Evolutionary conservation across 305 asterid species (phyloP).

Genomic region (Solanum hybrid): DNA sequence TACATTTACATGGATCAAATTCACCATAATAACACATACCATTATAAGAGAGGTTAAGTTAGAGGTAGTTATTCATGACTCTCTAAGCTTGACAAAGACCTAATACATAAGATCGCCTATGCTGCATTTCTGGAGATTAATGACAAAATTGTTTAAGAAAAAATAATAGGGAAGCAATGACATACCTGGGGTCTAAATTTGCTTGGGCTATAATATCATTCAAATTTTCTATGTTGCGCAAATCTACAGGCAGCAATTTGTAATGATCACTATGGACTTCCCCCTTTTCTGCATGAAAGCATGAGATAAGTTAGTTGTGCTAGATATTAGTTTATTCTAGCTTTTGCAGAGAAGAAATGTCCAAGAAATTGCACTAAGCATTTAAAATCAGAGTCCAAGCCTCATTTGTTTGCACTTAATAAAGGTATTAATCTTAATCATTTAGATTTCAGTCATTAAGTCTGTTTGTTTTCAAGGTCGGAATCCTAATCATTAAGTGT

Average conservation of each 20-base stretch:
- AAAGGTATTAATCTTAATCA: neutral
- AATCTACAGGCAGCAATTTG: constrained; percentile 90
- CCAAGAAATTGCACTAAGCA: neutral
- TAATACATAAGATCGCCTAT: neutral
- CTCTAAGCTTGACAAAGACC: neutral
- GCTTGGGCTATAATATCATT: constrained; percentile 65
- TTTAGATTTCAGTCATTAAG: neutral
- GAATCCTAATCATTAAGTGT: neutral
- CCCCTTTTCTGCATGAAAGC: constrained; percentile 70
- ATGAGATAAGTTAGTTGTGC: constrained; percentile 9
- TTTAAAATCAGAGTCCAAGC: neutral
- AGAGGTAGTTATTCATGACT: neutral
- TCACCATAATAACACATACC: neutral
- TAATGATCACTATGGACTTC: constrained; percentile 77
- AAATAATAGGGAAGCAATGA: constrained; percentile 13
- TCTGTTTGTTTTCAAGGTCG: neutral
- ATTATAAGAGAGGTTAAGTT: neutral
- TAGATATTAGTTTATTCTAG: neutral
- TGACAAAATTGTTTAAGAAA: constrained; percentile 8
- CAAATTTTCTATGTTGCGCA: constrained; percentile 61
- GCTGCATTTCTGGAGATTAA: constrained; percentile 9
- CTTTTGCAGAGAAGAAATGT: neutral
- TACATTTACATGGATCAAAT: neutral
- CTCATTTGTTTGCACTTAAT: neutral
- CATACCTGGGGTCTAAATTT: constrained; percentile 79